phyloP scores from a whole-genome alignment of 2,329 filamentous ascomycete genomes.

The Fusarium tuaranense region DNA sequence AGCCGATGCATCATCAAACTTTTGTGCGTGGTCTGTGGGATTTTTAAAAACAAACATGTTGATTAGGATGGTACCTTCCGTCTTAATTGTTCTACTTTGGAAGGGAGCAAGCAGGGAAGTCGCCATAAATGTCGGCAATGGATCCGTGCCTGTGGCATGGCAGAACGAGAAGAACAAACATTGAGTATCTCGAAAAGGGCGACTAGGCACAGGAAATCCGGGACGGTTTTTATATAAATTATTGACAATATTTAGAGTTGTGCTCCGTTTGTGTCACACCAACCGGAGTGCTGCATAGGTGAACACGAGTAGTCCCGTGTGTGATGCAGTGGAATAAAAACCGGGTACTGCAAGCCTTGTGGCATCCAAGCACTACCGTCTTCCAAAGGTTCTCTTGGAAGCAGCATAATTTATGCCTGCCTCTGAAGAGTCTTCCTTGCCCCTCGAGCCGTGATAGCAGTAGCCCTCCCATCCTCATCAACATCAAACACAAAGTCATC shows the following conservation, averaged over 20 bases:
- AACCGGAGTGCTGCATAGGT: background rate
- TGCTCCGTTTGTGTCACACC: background rate
- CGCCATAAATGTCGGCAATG: background rate
- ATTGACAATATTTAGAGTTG: background rate
- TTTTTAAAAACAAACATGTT: background rate
- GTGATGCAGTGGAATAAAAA: too few relatives aligned
- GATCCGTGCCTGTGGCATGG: background rate
- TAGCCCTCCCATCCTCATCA: background rate
- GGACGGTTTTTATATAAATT: background rate
- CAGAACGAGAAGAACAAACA: background rate
- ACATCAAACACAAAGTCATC: constrained; percentile 22
- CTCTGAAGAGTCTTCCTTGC: background rate
- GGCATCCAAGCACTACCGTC: too few relatives aligned
- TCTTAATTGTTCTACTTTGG: background rate
- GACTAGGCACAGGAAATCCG: background rate
- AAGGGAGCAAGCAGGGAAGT: background rate
- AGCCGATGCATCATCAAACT: background rate
- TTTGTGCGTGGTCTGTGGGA: too few relatives aligned
- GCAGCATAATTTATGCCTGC: background rate
- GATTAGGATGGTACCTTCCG: background rate
- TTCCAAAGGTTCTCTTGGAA: too few relatives aligned
- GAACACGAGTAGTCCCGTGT: background rate
- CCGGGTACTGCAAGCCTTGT: too few relatives aligned
- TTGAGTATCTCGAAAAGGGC: background rate
- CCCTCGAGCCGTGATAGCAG: background rate